Evolutionary conservation across 2,329 filamentous ascomycete genomes (phyloP), one percentile per base, ranked within the genome.

Genomic region (Fonsecaea multimorphosa): DNA sequence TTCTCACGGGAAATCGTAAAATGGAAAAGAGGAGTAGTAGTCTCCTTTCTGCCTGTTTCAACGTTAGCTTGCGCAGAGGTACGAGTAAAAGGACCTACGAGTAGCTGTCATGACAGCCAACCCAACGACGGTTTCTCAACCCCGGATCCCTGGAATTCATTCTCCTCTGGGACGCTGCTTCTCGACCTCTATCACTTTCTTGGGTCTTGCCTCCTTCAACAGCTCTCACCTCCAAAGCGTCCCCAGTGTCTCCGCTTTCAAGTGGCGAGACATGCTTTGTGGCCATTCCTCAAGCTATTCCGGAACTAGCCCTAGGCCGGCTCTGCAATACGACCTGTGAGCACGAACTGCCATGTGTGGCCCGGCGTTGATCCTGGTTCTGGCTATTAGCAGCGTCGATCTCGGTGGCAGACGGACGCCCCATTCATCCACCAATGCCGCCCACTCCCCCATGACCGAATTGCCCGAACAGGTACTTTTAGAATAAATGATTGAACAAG

Each of bases 291-390:
- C 12, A n/a, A 22, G 16, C 63, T 66, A 68, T 46, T 19, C 63
- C 61, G 27, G 44, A 61, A 63, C 14, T 44, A 56, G 64, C 54
- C 60, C 55, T 68, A 66, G 64, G 32, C 52, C 64, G 63, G 58
- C 22, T 22, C 38, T 68, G 60, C 56, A 62, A 66, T 64, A 58
- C 61, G 64, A 63, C 67, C 31, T 22, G 46, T 60, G n/a, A 53
- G 63, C 49, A 61, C 61, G 38, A 61, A 61, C 52, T 64, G 61
- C 65, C 44, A 67, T 64, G 67, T 66, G 67, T 68, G 64, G 67
- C 54, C 64, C 64, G 67, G 67, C 60, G 61, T 60, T 68, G 58
- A 56, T 64, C 63, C 64, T 68, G 44, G 63, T 64, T 61, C 32
- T 64, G 63, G 67, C 40, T 64, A 57, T 64, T 61, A 55, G 53